Base-by-base conservation (phyloP, 495 filamentous ascomycete genomes). In the Daldinia loculata region DNA sequence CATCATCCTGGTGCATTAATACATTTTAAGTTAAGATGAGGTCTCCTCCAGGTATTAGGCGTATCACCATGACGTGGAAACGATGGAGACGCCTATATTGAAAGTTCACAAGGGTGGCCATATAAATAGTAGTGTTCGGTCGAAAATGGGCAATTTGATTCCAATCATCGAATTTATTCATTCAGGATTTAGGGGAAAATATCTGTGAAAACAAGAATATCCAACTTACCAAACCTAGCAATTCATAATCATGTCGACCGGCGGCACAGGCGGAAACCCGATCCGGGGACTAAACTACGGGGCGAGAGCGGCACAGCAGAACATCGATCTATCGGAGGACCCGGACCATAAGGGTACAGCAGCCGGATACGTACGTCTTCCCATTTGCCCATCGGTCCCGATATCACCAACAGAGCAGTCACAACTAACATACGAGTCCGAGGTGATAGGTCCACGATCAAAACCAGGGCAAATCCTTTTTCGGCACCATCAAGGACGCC, bases 321-420 rank as follows among this genome's bases (percentile, higher is more conserved):
- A 36, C 11, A 32, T 63, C 14, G 70, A 66, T 39, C n/a, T 51
- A 14, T 62, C 66, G 30, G 70, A 72, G 45, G 70, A 74, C 29
- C 70, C 66, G 27, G 70, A 74, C 22, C 70, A 66, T 5, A 74
- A 70, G 36, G 66, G 66, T 2, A 70, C 70, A 3, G 70, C 70
- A 3, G 70, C 70, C 43, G 66, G 70, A 68, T 72, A 72, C 45
- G 70, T 72, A 61, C 5, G 65, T 65, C 15, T 50, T 30, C 45
- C 6, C 4, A 12, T 43, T 6, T 26, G 0, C 2, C 15, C 8
- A 32, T n/a, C 32, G 4, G 6, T 12, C 4, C 27, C 30, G 14
- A 32, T 32, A 14, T 2, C 14, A 11, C n/a, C 6, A 15, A 43
- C 19, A 45, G 19, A 41, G 56, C 11, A 45, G 30, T 15, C 12